phyloP scores from a whole-genome alignment of 1,284 basidiomycete species.

The Sanguinoderma infundibulare region DNA sequence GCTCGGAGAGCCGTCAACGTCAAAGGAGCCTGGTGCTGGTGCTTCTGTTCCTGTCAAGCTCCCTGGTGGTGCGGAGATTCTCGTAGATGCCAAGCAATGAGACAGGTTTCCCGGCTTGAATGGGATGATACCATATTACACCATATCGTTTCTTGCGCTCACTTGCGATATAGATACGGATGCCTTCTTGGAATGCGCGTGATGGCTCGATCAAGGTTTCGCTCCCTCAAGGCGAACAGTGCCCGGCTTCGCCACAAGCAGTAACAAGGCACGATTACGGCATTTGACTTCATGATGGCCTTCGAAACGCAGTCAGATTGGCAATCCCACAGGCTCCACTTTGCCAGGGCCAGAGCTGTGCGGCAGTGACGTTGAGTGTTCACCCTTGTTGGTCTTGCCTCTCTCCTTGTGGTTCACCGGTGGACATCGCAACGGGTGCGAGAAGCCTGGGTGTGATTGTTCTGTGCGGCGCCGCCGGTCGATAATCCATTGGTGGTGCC shows the following conservation, averaged over 20 bases:
- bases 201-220: no score
- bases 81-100: conserved; percentile 18
- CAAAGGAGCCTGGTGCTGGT: conserved; percentile 26
- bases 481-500: no score
- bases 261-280: no score
- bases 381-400: neutral
- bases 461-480: no score
- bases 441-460: neutral
- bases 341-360: neutral
- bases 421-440: neutral
- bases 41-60: conserved; percentile 31
- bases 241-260: no score
- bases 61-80: conserved; percentile 23
- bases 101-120: neutral
- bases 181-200: neutral
- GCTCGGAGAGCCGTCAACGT: conserved; percentile 34
- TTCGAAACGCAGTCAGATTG: neutral
- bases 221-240: no score
- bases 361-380: neutral
- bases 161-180: neutral
- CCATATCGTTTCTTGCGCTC: neutral
- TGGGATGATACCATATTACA: neutral
- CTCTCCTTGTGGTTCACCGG: neutral
- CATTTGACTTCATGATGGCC: neutral
- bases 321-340: neutral